These are phyloP conservation scores for Aspergillus avenaceus DNA, from an alignment of 495 filamentous ascomycete genomes.

Conservation along the genomic window DNA sequence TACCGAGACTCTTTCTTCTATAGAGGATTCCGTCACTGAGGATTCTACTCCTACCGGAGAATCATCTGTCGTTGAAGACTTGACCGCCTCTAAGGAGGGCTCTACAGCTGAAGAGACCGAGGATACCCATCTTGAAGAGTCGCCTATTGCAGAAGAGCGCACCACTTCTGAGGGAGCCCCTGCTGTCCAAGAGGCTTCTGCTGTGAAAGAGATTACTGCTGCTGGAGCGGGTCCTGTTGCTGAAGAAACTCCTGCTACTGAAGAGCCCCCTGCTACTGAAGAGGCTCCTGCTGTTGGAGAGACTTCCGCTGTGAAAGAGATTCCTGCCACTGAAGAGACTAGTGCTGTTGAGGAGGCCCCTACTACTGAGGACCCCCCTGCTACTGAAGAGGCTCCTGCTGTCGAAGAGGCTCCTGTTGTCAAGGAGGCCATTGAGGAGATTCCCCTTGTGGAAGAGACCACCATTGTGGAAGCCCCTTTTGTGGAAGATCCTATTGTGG, in stretches of 20 bases:
- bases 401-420: constrained; percentile 8
- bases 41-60: constrained; percentile 7
- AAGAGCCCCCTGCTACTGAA: constrained; percentile 2
- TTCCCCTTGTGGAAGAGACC: neutral
- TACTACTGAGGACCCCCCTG: neutral
- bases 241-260: constrained; percentile 3
- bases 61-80: neutral
- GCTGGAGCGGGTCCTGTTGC: constrained; percentile 8
- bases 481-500: constrained; percentile 10
- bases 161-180: neutral
- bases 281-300: constrained; percentile 11
- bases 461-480: constrained; percentile 10
- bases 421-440: constrained; percentile 2
- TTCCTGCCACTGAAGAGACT: constrained; percentile 10
- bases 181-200: constrained; percentile 3
- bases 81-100: constrained; percentile 5
- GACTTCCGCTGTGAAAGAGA: constrained; percentile 8
- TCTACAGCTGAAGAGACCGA: constrained; percentile 6
- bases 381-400: constrained; percentile 1
- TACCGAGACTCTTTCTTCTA: constrained; percentile 4
- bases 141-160: constrained; percentile 6
- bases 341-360: constrained; percentile 12
- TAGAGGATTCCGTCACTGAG: constrained; percentile 6
- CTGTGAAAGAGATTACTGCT: constrained; percentile 8
- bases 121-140: constrained; percentile 6